Evolutionary conservation across 345 rosid species (phyloP).

Genomic region (Aquilaria sinensis): DNA sequence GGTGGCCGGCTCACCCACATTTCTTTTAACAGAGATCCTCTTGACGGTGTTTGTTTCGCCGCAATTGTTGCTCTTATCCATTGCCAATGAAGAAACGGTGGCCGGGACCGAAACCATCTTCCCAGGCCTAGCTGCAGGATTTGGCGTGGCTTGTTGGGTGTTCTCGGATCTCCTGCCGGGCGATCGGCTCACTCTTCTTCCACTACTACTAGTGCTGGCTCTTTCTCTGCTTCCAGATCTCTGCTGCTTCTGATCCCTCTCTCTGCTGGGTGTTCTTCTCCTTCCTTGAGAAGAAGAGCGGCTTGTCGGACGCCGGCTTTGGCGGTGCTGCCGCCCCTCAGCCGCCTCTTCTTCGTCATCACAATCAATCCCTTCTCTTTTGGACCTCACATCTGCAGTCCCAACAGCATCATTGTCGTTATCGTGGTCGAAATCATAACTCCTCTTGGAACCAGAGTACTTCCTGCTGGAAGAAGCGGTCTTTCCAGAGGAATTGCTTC

Average conservation of each 20-base stretch:
- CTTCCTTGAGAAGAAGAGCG: slow-evolving; percentile 49
- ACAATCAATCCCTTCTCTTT: slow-evolving; percentile 13
- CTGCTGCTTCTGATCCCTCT: slow-evolving; percentile 57
- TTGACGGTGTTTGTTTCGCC: slow-evolving; percentile 27
- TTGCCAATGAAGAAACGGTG: slow-evolving; percentile 43
- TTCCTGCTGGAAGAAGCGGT: slow-evolving; percentile 34
- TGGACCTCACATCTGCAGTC: slow-evolving; percentile 13
- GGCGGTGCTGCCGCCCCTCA: slow-evolving; percentile 46
- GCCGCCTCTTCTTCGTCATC: slow-evolving; percentile 35
- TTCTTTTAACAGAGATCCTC: slow-evolving; percentile 65
- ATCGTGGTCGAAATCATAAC: slow-evolving; percentile 64
- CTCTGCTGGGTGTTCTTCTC: slow-evolving; percentile 93
- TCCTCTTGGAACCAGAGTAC: slow-evolving; percentile 87
- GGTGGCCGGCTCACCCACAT: slow-evolving; percentile 28
- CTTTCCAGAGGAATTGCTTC: slow-evolving; percentile 65
- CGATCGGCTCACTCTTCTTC: slow-evolving; percentile 75
- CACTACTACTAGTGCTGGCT: slow-evolving; percentile 27
- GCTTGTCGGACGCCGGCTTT: slow-evolving; percentile 40
- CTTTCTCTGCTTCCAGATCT: slow-evolving; percentile 66
- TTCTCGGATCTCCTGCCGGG: slow-evolving; percentile 74
- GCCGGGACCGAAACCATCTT: slow-evolving; percentile 88
- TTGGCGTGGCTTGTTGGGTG: slow-evolving; percentile 14
- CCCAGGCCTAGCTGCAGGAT: slow-evolving; percentile 38
- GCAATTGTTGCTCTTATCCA: slow-evolving; percentile 40
- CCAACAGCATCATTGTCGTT: slow-evolving; percentile 18